Percentiles rank a stretch among this genome's conserved stretches.
Conservation (phyloP, 2,329 filamentous ascomycete species). For the Coniochaeta prunicola region DNA sequence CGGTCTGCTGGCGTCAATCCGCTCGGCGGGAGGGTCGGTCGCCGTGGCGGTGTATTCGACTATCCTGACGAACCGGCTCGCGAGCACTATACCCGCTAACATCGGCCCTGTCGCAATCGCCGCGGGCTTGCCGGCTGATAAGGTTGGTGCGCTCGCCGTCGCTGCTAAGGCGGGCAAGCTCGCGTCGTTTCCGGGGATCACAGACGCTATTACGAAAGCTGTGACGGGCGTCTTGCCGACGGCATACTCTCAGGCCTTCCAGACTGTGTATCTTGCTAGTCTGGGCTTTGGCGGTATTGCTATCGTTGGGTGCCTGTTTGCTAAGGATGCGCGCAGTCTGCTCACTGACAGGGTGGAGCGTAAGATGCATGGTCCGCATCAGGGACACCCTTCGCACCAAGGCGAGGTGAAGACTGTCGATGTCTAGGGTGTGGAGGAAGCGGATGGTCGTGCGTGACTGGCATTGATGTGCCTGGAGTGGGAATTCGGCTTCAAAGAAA, state of each 20-base stretch:
- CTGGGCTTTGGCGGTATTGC: constrained; percentile 29
- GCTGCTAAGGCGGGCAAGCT: constrained; percentile 22
- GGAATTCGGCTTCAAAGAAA: too few species aligned
- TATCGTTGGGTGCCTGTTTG: constrained; percentile 25
- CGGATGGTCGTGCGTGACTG: background rate
- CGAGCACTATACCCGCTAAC: constrained; percentile 24
- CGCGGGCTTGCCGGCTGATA: constrained; percentile 26
- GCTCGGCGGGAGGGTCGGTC: constrained; percentile 21
- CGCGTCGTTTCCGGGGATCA: constrained; percentile 21
- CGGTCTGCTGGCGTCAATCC: constrained; percentile 29
- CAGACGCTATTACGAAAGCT: constrained; percentile 19
- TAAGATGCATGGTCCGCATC: background rate
- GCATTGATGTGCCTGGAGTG: too few species aligned
- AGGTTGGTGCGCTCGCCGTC: constrained; percentile 23
- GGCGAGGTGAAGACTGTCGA: background rate
- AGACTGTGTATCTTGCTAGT: constrained; percentile 31
- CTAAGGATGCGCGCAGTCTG: constrained; percentile 25
- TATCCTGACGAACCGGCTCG: constrained; percentile 28
- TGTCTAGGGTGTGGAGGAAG: background rate
- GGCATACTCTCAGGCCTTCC: constrained; percentile 30
- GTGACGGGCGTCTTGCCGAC: constrained; percentile 22
- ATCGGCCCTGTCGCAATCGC: constrained; percentile 24
- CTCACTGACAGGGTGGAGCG: constrained; percentile 13
- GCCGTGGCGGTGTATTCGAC: constrained; percentile 29
- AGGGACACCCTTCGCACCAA: background rate